phyloP scores from a whole-genome alignment of 2,329 filamentous ascomycete genomes.

The Sclerotinia nivalis region DNA sequence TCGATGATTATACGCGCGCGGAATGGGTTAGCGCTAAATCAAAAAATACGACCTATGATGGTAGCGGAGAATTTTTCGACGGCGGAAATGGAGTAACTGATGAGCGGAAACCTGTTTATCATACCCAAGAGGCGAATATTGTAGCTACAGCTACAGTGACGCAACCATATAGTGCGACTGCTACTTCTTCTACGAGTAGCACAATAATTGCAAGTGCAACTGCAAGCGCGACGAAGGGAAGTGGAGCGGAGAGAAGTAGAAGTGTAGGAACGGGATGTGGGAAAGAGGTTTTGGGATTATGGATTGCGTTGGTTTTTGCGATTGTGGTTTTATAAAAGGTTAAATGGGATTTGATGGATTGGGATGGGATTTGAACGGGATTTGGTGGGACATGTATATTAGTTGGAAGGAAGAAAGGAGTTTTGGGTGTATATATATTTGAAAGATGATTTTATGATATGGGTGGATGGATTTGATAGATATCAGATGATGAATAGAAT shows the following conservation, averaged over 20 bases:
- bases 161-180: constrained; percentile 73
- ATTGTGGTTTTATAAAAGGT: constrained; percentile 8
- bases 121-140: constrained; percentile 36
- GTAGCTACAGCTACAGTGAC: constrained; percentile 26
- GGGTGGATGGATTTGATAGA: background rate
- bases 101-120: constrained; percentile 45
- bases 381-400: background rate
- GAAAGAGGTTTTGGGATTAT: constrained; percentile 39
- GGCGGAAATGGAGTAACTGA: constrained; percentile 41
- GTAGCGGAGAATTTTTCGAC: constrained; percentile 48
- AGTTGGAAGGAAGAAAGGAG: background rate
- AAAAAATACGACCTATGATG: constrained; percentile 48
- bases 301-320: constrained; percentile 23
- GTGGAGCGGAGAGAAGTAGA: constrained; percentile 80
- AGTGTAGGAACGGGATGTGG: constrained; percentile 64
- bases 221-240: constrained; percentile 84
- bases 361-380: background rate
- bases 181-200: constrained; percentile 62
- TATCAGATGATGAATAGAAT: background rate
- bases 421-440: background rate
- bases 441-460: background rate
- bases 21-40: constrained; percentile 40
- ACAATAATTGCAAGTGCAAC: constrained; percentile 71
- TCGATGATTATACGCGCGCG: constrained; percentile 42
- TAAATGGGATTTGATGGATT: background rate